Evolutionary conservation across 2,329 filamentous ascomycete genomes (phyloP).

Genomic region (Xylariaceae sp.): DNA sequence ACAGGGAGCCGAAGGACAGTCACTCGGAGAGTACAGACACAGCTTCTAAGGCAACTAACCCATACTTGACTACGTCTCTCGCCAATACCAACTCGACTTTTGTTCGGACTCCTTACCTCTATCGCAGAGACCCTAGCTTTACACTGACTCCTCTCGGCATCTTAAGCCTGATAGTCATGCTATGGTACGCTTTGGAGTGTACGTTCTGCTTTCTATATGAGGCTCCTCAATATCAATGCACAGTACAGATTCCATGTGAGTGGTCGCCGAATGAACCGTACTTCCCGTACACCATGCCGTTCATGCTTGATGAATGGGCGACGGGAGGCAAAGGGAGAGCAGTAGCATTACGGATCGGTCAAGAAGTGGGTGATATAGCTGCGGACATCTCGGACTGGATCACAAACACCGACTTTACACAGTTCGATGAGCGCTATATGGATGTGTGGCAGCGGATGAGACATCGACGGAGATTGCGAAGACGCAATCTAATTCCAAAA

Average conservation of each 20-base stretch:
- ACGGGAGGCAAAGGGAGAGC: conserved; percentile 48
- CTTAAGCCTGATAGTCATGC: conserved; percentile 37
- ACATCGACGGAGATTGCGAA: conserved; percentile 47
- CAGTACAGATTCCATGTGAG: conserved; percentile 41
- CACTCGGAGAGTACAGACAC: conserved; percentile 11
- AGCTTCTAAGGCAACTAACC: conserved; percentile 4
- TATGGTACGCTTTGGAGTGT: conserved; percentile 56
- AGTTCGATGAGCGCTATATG: conserved; percentile 41
- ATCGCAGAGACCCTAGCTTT: conserved; percentile 40
- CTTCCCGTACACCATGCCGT: conserved; percentile 57
- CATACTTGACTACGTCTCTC: conserved; percentile 3
- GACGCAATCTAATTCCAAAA: conserved; percentile 40
- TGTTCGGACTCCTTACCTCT: conserved; percentile 46
- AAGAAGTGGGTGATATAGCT: conserved; percentile 44
- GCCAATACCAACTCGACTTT: conserved; percentile 33
- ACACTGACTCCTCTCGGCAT: conserved; percentile 48
- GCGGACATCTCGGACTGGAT: conserved; percentile 47
- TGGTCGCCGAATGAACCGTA: conserved; percentile 57
- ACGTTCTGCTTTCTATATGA: conserved; percentile 52
- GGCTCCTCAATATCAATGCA: conserved; percentile 47
- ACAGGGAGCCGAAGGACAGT: conserved; percentile 31
- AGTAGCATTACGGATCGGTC: conserved; percentile 33
- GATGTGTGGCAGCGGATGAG: conserved; percentile 45
- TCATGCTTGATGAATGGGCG: conserved; percentile 60
- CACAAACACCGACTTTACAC: conserved; percentile 42